These are phyloP conservation scores for Candida caryicola DNA, from an alignment of 805 yeast species.

Conservation along the genomic window DNA sequence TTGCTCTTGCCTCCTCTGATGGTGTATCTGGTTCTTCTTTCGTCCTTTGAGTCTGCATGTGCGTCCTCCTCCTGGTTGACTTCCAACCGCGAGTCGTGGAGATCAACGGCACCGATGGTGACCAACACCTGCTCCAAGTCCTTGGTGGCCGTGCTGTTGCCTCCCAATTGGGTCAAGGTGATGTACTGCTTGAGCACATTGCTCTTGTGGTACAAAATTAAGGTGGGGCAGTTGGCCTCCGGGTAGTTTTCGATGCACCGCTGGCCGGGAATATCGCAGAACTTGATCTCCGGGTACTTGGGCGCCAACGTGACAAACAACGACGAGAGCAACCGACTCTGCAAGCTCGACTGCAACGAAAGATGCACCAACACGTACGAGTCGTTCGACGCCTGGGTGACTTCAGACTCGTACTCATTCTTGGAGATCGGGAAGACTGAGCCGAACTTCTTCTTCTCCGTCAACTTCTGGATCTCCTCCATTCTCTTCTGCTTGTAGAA, in stretches of 20 bases:
- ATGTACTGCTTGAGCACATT: constrained; percentile 78
- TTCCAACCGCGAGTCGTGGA: constrained; percentile 62
- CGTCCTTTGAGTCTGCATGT: constrained; percentile 55
- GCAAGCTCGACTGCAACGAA: constrained; percentile 63
- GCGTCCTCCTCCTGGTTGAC: constrained; percentile 53
- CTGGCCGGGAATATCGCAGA: constrained; percentile 86
- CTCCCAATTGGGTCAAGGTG: constrained; percentile 80
- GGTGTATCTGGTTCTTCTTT: constrained; percentile 51
- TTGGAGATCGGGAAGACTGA: constrained; percentile 73
- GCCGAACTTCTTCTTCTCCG: constrained; percentile 64
- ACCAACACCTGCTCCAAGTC: constrained; percentile 78
- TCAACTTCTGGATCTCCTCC: constrained; percentile 64
- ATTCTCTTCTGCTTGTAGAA: constrained; percentile 74
- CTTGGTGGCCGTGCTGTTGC: constrained; percentile 63
- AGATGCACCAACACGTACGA: constrained; percentile 75
- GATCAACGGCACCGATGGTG: constrained; percentile 60
- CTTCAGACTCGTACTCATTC: constrained; percentile 82
- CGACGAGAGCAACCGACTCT: constrained; percentile 66
- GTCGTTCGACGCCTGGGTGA: constrained; percentile 74
- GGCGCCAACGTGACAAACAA: constrained; percentile 58
- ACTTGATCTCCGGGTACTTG: constrained; percentile 77
- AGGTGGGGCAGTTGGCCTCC: constrained; percentile 84
- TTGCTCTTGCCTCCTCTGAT: constrained; percentile 52
- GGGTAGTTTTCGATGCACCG: constrained; percentile 94
- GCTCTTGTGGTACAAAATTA: constrained; percentile 74